phyloP scores from a whole-genome alignment of 257 asterid species.

The Nicotiana otophora region DNA sequence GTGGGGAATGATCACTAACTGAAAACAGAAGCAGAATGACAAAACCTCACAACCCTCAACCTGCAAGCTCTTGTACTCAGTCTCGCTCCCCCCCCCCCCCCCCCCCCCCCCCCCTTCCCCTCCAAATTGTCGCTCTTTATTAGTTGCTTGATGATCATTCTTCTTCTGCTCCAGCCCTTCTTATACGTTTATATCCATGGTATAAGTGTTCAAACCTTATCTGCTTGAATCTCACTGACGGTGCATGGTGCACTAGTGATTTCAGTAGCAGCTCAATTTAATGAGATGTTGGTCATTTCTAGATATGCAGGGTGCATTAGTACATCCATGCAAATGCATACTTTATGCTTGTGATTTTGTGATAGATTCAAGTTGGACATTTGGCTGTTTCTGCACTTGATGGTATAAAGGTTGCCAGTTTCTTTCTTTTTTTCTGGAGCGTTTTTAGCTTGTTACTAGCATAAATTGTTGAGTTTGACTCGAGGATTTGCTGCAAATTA shows the following conservation, averaged over 20 bases:
- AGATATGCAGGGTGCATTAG: not conserved
- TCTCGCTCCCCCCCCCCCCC: too few relatives aligned
- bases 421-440: not conserved
- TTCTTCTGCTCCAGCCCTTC: too few relatives aligned
- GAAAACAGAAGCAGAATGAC: too few relatives aligned
- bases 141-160: too few relatives aligned
- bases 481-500: not conserved
- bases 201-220: too few relatives aligned
- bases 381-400: not conserved
- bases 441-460: not conserved
- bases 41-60: too few relatives aligned
- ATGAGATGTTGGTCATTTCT: not conserved
- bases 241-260: not conserved
- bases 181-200: too few relatives aligned
- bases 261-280: not conserved
- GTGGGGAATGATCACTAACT: too few relatives aligned
- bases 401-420: not conserved
- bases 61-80: too few relatives aligned
- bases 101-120: too few relatives aligned
- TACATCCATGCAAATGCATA: not conserved
- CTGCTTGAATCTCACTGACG: too few relatives aligned
- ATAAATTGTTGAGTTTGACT: not conserved
- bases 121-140: too few relatives aligned
- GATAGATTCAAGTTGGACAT: not conserved
- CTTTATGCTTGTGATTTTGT: not conserved